Percentiles rank a stretch among this genome's conserved stretches.
Conservation (phyloP, 768 basidiomycete genomes). For the Dacryopinax primogenitus region DNA sequence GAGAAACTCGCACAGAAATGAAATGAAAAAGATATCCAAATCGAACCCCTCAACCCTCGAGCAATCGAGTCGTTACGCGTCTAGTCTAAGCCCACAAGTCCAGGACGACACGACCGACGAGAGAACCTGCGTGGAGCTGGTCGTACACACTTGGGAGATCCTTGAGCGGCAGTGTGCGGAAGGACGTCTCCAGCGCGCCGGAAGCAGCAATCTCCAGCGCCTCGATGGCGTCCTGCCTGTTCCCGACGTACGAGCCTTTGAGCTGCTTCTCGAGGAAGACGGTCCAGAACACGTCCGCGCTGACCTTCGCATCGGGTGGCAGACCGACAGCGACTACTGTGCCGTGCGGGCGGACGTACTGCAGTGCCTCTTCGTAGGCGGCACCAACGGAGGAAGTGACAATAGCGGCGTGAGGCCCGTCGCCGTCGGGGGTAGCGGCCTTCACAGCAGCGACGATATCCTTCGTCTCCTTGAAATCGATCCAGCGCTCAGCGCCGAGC, state of each 20-base stretch:
- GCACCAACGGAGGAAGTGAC: constrained; percentile 27
- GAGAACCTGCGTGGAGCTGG: constrained; percentile 30
- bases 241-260: constrained; percentile 39
- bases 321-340: constrained; percentile 69
- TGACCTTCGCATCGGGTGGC: constrained; percentile 45
- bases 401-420: constrained; percentile 53
- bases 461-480: constrained; percentile 61
- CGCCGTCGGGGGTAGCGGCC: constrained; percentile 42
- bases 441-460: constrained; percentile 55
- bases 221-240: constrained; percentile 73
- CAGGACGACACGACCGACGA: constrained; percentile 33
- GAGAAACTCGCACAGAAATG: background rate
- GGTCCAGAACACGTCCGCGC: constrained; percentile 57
- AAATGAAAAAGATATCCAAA: background rate
- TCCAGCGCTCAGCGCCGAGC: constrained; percentile 62
- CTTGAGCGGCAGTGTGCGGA: constrained; percentile 33
- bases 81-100: constrained; percentile 11
- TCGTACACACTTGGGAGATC: constrained; percentile 29
- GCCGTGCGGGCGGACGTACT: constrained; percentile 63
- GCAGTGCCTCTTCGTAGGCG: constrained; percentile 37
- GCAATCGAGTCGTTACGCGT: background rate
- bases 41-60: background rate
- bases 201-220: constrained; percentile 61
- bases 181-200: constrained; percentile 56
- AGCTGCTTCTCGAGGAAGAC: constrained; percentile 28